Base-by-base conservation (phyloP, 495 filamentous ascomycete species). In the Parathielavia appendiculata region DNA sequence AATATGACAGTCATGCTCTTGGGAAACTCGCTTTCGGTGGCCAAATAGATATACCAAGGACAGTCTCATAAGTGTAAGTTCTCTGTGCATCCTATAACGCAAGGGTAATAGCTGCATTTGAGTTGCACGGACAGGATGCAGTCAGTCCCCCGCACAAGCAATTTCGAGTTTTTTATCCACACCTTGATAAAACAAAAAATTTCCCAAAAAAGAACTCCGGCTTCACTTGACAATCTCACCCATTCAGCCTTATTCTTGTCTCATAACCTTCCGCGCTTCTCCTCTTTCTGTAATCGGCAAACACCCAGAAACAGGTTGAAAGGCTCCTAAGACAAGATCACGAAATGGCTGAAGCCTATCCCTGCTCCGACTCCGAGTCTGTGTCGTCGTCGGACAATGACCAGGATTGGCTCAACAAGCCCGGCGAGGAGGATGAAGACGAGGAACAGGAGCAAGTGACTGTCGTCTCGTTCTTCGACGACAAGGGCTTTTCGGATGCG, bases 351-450 rank as follows among this genome's bases (percentile, higher is more conserved):
- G 63, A 68, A 56, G 57, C 60, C 10, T 66, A 60, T 60, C 65
- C 64, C 34, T 50, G 34, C 35, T 58, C 51, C 44, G 52, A 56
- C 55, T 51, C 51, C 22, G 54, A 36, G 30, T 57, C 59, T 1
- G 56, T 34, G 16, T 61, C 64, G n/a, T 65, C 64, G 17, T 71
- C 68, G 16, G 62, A 59, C 54, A 72, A 80, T 44, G 86, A 89
- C 47, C 84, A 86, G 67, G 85, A 83, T 20, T 96, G 91, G 91
- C 84, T 90, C 30, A 83, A 87, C 58, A 58, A 66, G 17, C 72
- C 78, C 32, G 66, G 66, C 57, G 56, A 47, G 19, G 65, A 67
- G 10, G 67, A 65, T 12, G 55, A 59, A 17, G 54, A 59, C 13
- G 55, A 83, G 16, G 85, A 91, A 57, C 79, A 84, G 34, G 80